Conservation (phyloP, 2,329 filamentous ascomycete genomes). For the Ophiognomonia clavigignenti-juglandacearum region DNA sequence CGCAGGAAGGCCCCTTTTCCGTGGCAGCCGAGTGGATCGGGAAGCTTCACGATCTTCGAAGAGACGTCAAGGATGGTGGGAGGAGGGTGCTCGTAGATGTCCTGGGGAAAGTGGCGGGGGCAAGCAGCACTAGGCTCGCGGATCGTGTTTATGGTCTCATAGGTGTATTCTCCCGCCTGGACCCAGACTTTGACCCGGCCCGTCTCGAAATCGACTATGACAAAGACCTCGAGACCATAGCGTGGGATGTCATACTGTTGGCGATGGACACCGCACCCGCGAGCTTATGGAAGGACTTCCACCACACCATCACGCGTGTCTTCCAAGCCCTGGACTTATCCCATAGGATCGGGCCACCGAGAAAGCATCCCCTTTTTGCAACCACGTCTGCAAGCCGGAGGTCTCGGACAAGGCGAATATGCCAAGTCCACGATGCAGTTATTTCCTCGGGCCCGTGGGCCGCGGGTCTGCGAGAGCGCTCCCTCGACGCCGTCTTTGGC, state of each 20-base stretch:
- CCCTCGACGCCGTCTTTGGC: neutral
- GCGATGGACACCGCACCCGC: neutral
- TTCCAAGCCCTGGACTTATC: neutral
- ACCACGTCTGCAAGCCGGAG: neutral
- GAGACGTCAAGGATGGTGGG: neutral
- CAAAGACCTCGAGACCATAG: neutral
- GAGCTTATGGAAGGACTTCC: neutral
- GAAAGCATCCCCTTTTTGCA: neutral
- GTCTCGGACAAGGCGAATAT: neutral
- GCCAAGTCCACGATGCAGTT: neutral
- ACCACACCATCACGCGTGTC: neutral
- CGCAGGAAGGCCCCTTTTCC: neutral
- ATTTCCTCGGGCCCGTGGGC: neutral
- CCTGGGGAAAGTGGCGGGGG: neutral
- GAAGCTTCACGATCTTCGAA: neutral
- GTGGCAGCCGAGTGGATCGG: neutral
- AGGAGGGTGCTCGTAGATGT: neutral
- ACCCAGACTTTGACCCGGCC: neutral
- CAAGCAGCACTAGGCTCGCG: neutral
- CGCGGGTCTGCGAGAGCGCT: neutral
- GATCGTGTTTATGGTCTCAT: slow-evolving; percentile 3
- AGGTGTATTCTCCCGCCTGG: neutral
- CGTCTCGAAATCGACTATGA: slow-evolving; percentile 5
- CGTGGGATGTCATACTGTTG: neutral
- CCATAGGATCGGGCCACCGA: neutral